Percentiles rank a stretch among this genome's conserved stretches.
Conservation (phyloP, 768 basidiomycete genomes). For the Tylopilus vinaceipallidus region DNA sequence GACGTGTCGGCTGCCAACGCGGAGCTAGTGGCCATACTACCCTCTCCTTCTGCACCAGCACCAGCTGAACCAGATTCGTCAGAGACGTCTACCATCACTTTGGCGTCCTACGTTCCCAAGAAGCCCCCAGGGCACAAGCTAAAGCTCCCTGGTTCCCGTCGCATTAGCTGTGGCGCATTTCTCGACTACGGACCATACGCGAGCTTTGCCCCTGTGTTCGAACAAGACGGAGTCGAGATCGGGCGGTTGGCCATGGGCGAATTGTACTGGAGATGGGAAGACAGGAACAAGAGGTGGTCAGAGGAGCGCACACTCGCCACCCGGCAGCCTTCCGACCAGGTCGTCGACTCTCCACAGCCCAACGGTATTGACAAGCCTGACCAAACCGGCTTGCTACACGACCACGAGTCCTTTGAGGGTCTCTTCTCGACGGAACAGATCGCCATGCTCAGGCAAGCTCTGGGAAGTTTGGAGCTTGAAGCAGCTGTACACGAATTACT, state of each 20-base stretch:
- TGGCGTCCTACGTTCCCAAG: slow-evolving; percentile 56
- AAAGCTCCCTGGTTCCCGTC: slow-evolving; percentile 48
- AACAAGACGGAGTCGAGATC: slow-evolving; percentile 72
- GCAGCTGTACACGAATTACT: slow-evolving; percentile 67
- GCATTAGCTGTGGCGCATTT: slow-evolving; percentile 63
- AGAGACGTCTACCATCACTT: slow-evolving; percentile 37
- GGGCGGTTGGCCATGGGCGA: slow-evolving; percentile 62
- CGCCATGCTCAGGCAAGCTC: slow-evolving; percentile 53
- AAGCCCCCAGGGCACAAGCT: slow-evolving; percentile 41
- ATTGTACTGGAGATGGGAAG: slow-evolving; percentile 50
- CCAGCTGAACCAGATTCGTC: slow-evolving; percentile 31
- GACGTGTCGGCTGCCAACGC: slow-evolving; percentile 62
- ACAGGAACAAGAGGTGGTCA: slow-evolving; percentile 36
- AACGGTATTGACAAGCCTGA: slow-evolving; percentile 14
- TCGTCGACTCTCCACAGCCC: not conserved
- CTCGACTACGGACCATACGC: slow-evolving; percentile 76
- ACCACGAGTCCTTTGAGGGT: slow-evolving; percentile 46
- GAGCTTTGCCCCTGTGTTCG: slow-evolving; percentile 77
- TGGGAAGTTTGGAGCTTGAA: slow-evolving; percentile 65
- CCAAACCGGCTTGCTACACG: slow-evolving; percentile 22
- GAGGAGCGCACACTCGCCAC: slow-evolving; percentile 16
- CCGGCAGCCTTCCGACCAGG: slow-evolving; percentile 1
- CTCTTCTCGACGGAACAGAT: slow-evolving; percentile 58
- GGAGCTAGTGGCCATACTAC: slow-evolving; percentile 73
- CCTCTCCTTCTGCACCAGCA: slow-evolving; percentile 45